phyloP scores from a whole-genome alignment of 768 basidiomycete genomes.

The Gloeopeniophorella convolvens region DNA sequence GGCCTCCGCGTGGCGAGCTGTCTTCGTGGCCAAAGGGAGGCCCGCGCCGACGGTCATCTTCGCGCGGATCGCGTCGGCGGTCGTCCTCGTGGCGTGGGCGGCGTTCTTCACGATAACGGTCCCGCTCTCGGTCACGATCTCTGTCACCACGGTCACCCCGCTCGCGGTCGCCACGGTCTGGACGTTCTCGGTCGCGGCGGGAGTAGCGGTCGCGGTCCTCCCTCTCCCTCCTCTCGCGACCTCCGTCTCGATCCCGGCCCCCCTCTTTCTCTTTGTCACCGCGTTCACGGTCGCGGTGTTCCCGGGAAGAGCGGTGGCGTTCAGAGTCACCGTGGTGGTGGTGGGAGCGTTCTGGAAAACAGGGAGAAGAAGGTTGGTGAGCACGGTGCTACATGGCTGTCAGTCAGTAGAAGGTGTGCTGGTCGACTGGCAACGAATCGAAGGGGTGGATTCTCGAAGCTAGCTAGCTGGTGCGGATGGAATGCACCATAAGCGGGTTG shows the following conservation, averaged over 20 bases:
- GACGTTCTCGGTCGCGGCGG: too few relatives aligned
- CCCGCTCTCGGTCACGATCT: constrained; percentile 40
- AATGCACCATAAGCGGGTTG: constrained; percentile 23
- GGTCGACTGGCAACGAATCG: constrained; percentile 13
- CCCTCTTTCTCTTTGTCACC: constrained; percentile 27
- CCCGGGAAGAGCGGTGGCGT: constrained; percentile 25
- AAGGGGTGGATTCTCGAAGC: constrained; percentile 20
- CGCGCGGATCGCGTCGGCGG: constrained; percentile 31
- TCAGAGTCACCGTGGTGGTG: constrained; percentile 24
- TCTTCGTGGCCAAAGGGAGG: constrained; percentile 25
- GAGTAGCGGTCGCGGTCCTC: too few relatives aligned
- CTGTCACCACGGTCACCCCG: constrained; percentile 30
- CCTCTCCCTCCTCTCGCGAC: too few relatives aligned
- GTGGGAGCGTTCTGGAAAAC: constrained; percentile 20
- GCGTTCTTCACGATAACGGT: constrained; percentile 30
- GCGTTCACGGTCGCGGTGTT: constrained; percentile 25
- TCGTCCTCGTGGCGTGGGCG: constrained; percentile 35
- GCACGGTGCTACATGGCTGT: constrained; percentile 16
- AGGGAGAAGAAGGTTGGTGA: constrained; percentile 16
- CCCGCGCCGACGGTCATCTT: constrained; percentile 34
- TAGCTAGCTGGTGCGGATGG: constrained; percentile 24
- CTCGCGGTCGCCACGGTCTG: constrained; percentile 25
- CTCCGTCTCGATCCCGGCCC: too few relatives aligned
- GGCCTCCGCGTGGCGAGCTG: constrained; percentile 30
- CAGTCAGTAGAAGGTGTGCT: constrained; percentile 15